Evolutionary conservation across 495 filamentous ascomycete species (phyloP).

Genomic region (Penicillium bialowiezense): DNA sequence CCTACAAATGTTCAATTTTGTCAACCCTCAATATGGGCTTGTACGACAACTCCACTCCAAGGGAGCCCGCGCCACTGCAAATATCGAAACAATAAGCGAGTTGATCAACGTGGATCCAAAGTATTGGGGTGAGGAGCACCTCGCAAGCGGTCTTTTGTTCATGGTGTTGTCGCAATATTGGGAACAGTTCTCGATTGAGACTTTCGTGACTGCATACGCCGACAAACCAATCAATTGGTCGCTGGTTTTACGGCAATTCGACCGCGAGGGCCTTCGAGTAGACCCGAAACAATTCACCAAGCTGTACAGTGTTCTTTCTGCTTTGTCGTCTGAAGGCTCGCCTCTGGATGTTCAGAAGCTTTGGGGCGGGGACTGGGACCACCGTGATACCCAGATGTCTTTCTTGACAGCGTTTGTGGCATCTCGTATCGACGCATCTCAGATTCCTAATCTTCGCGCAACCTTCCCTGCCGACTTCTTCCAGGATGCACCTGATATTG

Average conservation of each 20-base stretch:
- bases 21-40: slow-evolving; percentile 64
- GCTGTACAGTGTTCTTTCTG: slow-evolving; percentile 72
- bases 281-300: slow-evolving; percentile 74
- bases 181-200: slow-evolving; percentile 65
- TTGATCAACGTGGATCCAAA: slow-evolving; percentile 63
- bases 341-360: slow-evolving; percentile 75
- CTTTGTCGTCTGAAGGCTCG: slow-evolving; percentile 59
- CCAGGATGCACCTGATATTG: slow-evolving; percentile 62
- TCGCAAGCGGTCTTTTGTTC: slow-evolving; percentile 78
- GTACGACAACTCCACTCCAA: slow-evolving; percentile 72
- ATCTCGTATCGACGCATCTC: slow-evolving; percentile 74
- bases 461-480: slow-evolving; percentile 79
- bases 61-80: slow-evolving; percentile 61
- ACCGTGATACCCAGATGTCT: slow-evolving; percentile 81
- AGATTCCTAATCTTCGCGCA: slow-evolving; percentile 73
- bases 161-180: slow-evolving; percentile 69
- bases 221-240: slow-evolving; percentile 73
- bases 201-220: slow-evolving; percentile 65
- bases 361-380: slow-evolving; percentile 89
- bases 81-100: slow-evolving; percentile 52
- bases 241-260: slow-evolving; percentile 75
- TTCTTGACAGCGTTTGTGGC: slow-evolving; percentile 81
- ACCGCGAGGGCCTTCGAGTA: slow-evolving; percentile 73
- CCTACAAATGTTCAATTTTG: slow-evolving; percentile 67
- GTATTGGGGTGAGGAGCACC: slow-evolving; percentile 74